These are phyloP conservation scores for Pythium rhizo-oryzae DNA, from an alignment of 352 stramenopile genomes.

Conservation along the genomic window DNA sequence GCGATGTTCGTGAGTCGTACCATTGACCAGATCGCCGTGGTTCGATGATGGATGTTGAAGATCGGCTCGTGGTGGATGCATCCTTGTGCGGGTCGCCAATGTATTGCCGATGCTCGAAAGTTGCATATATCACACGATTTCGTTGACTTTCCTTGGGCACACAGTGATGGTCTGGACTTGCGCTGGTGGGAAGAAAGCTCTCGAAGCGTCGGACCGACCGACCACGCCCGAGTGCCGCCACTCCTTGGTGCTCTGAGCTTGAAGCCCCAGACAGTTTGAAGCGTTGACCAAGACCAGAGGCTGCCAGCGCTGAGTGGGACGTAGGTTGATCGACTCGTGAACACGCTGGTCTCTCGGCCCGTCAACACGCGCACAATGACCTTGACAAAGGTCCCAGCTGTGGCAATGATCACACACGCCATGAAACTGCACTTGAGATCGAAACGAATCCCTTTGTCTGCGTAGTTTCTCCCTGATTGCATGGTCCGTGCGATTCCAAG, in stretches of 20 bases:
- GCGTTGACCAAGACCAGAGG: background rate
- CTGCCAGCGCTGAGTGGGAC: background rate
- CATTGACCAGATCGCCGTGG: constrained; percentile 12
- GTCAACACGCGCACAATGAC: background rate
- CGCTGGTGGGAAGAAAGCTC: background rate
- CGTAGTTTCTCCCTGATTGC: background rate
- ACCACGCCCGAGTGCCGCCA: background rate
- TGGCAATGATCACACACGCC: background rate
- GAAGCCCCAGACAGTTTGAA: background rate
- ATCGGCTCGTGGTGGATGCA: constrained; percentile 1
- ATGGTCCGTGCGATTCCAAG: background rate
- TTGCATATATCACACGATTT: background rate
- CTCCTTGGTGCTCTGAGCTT: background rate
- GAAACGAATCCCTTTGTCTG: constrained; percentile 9
- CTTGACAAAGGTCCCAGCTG: background rate
- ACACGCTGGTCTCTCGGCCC: background rate
- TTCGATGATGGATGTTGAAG: constrained; percentile 6
- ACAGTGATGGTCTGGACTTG: background rate
- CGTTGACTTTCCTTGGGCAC: background rate
- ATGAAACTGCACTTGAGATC: constrained; percentile 6
- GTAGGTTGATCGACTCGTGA: background rate
- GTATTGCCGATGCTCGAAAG: background rate
- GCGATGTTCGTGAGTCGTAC: constrained; percentile 22
- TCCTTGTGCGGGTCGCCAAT: constrained; percentile 6
- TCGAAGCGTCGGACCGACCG: background rate